These are phyloP conservation scores for Apiotrichum brassicae DNA, from an alignment of 1,284 basidiomycete species.

Conservation along the genomic window DNA sequence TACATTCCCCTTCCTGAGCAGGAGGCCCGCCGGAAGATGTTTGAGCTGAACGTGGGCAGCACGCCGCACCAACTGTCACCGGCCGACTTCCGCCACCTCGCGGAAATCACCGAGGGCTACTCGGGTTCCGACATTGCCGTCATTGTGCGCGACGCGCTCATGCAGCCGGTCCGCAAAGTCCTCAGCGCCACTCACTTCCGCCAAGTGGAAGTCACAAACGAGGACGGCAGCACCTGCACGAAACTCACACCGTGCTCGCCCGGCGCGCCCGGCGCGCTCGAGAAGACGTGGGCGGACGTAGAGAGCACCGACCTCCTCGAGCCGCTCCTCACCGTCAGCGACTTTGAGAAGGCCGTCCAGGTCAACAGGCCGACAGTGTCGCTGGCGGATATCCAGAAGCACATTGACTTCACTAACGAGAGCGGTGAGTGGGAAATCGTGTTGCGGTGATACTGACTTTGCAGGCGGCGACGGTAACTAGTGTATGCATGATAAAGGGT, in stretches of 20 bases:
- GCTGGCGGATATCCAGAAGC: slow-evolving; percentile 78
- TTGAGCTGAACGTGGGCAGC: slow-evolving; percentile 88
- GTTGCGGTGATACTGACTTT: background rate
- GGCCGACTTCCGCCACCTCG: slow-evolving; percentile 76
- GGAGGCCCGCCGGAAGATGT: slow-evolving; percentile 91
- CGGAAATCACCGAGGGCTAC: slow-evolving; percentile 84
- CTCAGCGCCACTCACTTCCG: slow-evolving; percentile 95
- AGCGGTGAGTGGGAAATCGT: slow-evolving; percentile 34
- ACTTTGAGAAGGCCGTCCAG: slow-evolving; percentile 80
- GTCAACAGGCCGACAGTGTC: slow-evolving; percentile 84
- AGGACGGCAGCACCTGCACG: slow-evolving; percentile 52
- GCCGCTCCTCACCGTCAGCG: slow-evolving; percentile 67
- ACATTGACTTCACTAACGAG: slow-evolving; percentile 89
- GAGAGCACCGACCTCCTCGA: slow-evolving; percentile 85
- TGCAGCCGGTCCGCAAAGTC: slow-evolving; percentile 98
- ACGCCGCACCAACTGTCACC: slow-evolving; percentile 79
- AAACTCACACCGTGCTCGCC: slow-evolving; percentile 87
- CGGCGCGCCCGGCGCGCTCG: slow-evolving; percentile 75
- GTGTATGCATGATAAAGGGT: background rate
- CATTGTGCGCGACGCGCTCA: slow-evolving; percentile 91
- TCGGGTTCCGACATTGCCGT: slow-evolving; percentile 95
- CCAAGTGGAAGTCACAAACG: slow-evolving; percentile 43
- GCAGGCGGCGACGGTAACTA: slow-evolving; percentile 7
- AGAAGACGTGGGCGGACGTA: slow-evolving; percentile 90
- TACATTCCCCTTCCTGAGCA: slow-evolving; percentile 94